Evolutionary conservation across 2,329 filamentous ascomycete genomes (phyloP).

Genomic region (Zasmidium cellare): DNA sequence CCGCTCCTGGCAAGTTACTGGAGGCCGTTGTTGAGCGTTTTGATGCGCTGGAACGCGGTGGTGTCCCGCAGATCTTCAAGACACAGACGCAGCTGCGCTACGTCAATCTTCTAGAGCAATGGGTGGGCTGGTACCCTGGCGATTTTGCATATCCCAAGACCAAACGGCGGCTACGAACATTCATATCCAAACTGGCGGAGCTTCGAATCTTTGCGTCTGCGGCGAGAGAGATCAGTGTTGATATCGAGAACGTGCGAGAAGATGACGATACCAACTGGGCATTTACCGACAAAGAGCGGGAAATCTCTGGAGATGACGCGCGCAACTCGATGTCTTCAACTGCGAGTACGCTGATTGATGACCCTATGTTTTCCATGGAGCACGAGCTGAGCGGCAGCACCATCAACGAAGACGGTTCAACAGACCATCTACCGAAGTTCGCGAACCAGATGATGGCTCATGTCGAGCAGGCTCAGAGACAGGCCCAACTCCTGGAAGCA

Average conservation of each 20-base stretch:
- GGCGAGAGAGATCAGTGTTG: slow-evolving; percentile 79
- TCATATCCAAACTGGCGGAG: slow-evolving; percentile 71
- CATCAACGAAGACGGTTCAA: slow-evolving; percentile 25
- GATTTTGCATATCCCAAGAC: slow-evolving; percentile 84
- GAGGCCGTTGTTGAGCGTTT: slow-evolving; percentile 75
- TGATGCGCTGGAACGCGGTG: slow-evolving; percentile 68
- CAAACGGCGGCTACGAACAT: slow-evolving; percentile 69
- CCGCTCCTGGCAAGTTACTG: slow-evolving; percentile 75
- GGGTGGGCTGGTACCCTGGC: slow-evolving; percentile 86
- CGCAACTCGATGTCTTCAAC: slow-evolving; percentile 34
- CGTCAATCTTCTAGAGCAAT: slow-evolving; percentile 80
- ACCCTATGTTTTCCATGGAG: slow-evolving; percentile 31
- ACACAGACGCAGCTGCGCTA: slow-evolving; percentile 81
- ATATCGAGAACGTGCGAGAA: slow-evolving; percentile 72
- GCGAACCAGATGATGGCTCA: slow-evolving; percentile 59
- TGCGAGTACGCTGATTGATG: slow-evolving; percentile 36
- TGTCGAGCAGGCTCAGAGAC: slow-evolving; percentile 77
- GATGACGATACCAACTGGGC: slow-evolving; percentile 95
- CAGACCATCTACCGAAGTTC: slow-evolving; percentile 31
- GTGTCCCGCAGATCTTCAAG: slow-evolving; percentile 69
- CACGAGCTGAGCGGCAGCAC: slow-evolving; percentile 32
- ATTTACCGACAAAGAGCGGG: slow-evolving; percentile 68
- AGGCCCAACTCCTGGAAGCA: slow-evolving; percentile 71
- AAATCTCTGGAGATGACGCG: slow-evolving; percentile 39
- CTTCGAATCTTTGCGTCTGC: slow-evolving; percentile 82